phyloP scores from a whole-genome alignment of 441 rosid genomes.

The Populus tomentosa region DNA sequence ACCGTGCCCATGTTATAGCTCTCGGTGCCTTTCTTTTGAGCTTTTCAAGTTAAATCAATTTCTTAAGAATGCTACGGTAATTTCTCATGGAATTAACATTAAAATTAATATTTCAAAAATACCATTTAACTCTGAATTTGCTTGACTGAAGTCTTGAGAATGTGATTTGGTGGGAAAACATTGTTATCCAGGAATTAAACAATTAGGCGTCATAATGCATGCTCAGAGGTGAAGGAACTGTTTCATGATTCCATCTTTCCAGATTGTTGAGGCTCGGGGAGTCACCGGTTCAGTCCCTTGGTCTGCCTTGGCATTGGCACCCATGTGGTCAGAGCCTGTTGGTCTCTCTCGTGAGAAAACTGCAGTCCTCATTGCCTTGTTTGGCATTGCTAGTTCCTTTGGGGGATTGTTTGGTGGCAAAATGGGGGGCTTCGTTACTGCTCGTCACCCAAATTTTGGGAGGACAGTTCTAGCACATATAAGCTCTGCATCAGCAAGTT shows the following conservation, averaged over 20 bases:
- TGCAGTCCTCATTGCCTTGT: constrained; percentile 53
- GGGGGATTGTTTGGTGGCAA: constrained; percentile 84
- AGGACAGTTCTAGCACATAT: constrained; percentile 81
- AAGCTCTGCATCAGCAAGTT: constrained; percentile 56
- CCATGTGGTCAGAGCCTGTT: constrained; percentile 84
- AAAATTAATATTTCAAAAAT: no score
- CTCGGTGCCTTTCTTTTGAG: constrained; percentile 85
- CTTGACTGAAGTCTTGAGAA: no score
- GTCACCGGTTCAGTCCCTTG: constrained; percentile 76
- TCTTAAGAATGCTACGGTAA: no score
- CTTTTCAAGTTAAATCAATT: constrained; percentile 29
- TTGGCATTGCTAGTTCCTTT: constrained; percentile 58
- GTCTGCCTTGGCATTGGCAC: constrained; percentile 79
- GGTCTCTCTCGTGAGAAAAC: constrained; percentile 73
- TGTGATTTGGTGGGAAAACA: no score
- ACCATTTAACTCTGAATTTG: no score
- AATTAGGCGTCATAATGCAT: no score
- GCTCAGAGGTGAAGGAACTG: constrained; percentile 49
- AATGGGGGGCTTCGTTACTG: constrained; percentile 73
- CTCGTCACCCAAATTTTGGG: constrained; percentile 58
- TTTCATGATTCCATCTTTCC: constrained; percentile 60
- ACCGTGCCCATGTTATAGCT: constrained; percentile 82
- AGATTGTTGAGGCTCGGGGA: constrained; percentile 82
- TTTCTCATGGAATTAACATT: no score
- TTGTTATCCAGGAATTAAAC: no score